Conservation (phyloP, 495 filamentous ascomycete genomes). For the Penicillium chermesinum region DNA sequence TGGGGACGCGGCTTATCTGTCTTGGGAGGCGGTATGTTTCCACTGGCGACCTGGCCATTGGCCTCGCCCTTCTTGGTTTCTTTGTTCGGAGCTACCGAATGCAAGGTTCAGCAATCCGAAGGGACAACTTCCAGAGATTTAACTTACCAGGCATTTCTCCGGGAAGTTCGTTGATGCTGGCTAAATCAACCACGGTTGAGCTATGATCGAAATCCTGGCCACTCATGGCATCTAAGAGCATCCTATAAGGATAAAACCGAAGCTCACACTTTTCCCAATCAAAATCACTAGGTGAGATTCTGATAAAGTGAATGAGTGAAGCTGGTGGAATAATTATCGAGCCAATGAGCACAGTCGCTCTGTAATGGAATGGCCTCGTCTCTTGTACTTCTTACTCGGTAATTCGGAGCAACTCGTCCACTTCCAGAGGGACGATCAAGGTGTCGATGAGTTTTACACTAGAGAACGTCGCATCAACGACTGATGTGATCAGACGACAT, state of each 20-base stretch:
- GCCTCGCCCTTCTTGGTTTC: constrained; percentile 32
- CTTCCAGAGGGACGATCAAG: neutral
- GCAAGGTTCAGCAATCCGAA: constrained; percentile 20
- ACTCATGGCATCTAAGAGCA: constrained; percentile 41
- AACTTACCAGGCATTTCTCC: constrained; percentile 42
- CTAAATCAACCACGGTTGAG: constrained; percentile 38
- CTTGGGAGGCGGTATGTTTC: constrained; percentile 65
- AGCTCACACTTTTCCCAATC: constrained; percentile 1
- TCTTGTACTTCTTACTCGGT: neutral
- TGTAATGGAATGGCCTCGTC: neutral
- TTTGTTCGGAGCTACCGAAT: constrained; percentile 20
- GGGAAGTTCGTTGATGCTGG: constrained; percentile 44
- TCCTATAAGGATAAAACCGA: constrained; percentile 17
- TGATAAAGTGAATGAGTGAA: neutral
- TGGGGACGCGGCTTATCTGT: constrained; percentile 97
- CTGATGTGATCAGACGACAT: constrained; percentile 21
- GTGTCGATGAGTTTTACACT: neutral
- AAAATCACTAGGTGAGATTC: constrained; percentile 4
- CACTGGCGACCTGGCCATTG: constrained; percentile 28
- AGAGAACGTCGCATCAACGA: constrained; percentile 19
- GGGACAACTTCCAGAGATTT: neutral
- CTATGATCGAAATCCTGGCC: constrained; percentile 32
- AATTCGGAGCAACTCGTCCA: neutral
- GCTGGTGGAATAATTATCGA: too few species aligned
- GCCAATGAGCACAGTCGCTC: neutral